phyloP scores from a whole-genome alignment of 345 rosid genomes.

The Carallia pectinifolia region DNA sequence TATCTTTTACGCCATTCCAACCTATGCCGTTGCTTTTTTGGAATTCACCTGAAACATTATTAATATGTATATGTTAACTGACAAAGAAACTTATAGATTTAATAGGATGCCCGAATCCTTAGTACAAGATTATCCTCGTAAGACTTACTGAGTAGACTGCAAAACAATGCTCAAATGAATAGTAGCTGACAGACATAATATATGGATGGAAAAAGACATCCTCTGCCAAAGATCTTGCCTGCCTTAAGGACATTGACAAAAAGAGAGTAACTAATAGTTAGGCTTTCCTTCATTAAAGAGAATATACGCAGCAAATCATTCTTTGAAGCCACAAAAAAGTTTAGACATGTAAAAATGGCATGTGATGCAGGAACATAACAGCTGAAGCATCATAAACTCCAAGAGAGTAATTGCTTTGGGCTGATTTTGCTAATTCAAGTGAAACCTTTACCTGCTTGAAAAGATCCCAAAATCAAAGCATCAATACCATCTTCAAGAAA shows the following conservation, averaged over 20 bases:
- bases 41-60: conserved; percentile 68
- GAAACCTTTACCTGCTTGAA: too few relatives aligned
- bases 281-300: conserved; percentile 5
- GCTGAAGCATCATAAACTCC: conserved; percentile 75
- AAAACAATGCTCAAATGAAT: conserved; percentile 86
- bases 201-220: conserved; percentile 93
- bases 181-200: conserved; percentile 90
- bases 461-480: not conserved
- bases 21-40: conserved; percentile 76
- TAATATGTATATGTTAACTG: conserved; percentile 5
- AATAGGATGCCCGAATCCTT: too few relatives aligned
- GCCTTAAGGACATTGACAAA: conserved; percentile 64
- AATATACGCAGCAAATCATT: conserved; percentile 1
- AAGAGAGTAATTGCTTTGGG: conserved; percentile 61
- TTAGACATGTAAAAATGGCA: not conserved
- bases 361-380: conserved; percentile 36
- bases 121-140: not conserved
- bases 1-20: conserved; percentile 92
- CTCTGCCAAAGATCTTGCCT: conserved; percentile 90
- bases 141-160: conserved; percentile 83
- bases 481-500: not conserved
- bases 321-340: not conserved
- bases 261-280: conserved; percentile 18
- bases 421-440: conserved; percentile 26
- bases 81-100: not conserved